Percentiles rank a stretch among this genome's conserved stretches.
These are phyloP conservation scores for Myxozyma nipponensis DNA, from an alignment of 805 yeast species.

Conservation along the genomic window DNA sequence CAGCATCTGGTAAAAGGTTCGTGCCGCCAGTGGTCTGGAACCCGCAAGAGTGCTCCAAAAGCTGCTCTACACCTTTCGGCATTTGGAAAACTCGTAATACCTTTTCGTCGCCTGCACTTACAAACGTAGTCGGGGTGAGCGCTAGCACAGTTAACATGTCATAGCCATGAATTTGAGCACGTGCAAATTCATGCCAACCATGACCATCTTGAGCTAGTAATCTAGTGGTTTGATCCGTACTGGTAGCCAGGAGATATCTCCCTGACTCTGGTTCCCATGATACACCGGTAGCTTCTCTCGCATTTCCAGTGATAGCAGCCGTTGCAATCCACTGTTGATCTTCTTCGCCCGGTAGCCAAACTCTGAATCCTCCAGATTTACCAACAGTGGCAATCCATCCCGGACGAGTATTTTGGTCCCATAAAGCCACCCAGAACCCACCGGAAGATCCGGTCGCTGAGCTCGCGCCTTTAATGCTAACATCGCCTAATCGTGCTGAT, in stretches of 20 bases:
- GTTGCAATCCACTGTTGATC: slow-evolving; percentile 40
- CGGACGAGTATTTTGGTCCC: slow-evolving; percentile 49
- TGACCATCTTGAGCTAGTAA: slow-evolving; percentile 63
- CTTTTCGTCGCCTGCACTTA: slow-evolving; percentile 96
- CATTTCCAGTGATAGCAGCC: slow-evolving; percentile 72
- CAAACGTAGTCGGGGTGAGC: slow-evolving; percentile 58
- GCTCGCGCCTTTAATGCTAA: slow-evolving; percentile 93
- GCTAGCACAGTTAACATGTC: slow-evolving; percentile 82
- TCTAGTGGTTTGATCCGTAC: slow-evolving; percentile 91
- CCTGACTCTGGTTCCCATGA: slow-evolving; percentile 54
- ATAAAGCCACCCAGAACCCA: slow-evolving; percentile 64
- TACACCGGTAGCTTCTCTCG: slow-evolving; percentile 68
- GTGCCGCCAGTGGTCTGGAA: slow-evolving; percentile 32
- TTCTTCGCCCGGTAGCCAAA: slow-evolving; percentile 50
- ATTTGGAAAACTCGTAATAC: slow-evolving; percentile 82
- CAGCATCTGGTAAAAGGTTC: slow-evolving; percentile 65
- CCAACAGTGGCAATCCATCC: slow-evolving; percentile 66
- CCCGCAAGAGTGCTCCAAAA: slow-evolving; percentile 55
- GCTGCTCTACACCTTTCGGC: slow-evolving; percentile 69
- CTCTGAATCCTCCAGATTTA: slow-evolving; percentile 87
- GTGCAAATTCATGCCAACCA: slow-evolving; percentile 84
- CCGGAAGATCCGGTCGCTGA: slow-evolving; percentile 96
- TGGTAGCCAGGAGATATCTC: slow-evolving; percentile 34
- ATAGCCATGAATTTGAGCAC: slow-evolving; percentile 98
- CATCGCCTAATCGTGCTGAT: slow-evolving; percentile 76